Evolutionary conservation across 2,329 filamentous ascomycete species (phyloP).

Genomic region (Colletotrichum sp.): DNA sequence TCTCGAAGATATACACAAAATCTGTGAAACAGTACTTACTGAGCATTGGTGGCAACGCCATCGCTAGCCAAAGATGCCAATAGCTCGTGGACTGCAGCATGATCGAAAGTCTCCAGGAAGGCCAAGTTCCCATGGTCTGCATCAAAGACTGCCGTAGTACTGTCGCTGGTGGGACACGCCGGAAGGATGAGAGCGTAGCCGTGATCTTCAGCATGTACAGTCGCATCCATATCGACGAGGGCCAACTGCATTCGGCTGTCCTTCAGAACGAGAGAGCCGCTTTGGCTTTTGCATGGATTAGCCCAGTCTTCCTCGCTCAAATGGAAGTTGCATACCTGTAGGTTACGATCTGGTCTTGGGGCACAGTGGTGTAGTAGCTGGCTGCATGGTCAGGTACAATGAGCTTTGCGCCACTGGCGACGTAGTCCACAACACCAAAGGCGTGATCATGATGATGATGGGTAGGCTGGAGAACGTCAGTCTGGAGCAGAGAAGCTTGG

Average conservation of each 20-base stretch:
- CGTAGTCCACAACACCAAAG: not conserved
- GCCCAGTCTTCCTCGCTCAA: not conserved
- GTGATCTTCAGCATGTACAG: not conserved
- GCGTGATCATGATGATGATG: not conserved
- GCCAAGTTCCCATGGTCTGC: not conserved
- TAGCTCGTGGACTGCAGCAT: not conserved
- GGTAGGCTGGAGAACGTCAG: not conserved
- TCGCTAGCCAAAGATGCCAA: not conserved
- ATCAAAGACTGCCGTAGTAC: not conserved
- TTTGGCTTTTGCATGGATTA: not conserved
- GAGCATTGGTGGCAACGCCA: not conserved
- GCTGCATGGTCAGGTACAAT: not conserved
- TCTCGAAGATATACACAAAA: too few species aligned
- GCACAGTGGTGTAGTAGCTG: not conserved
- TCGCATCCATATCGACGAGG: not conserved
- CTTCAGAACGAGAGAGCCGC: not conserved
- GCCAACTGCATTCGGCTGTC: not conserved
- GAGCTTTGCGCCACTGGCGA: not conserved
- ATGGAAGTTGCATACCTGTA: not conserved
- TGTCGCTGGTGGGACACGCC: not conserved
- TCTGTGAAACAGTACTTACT: too few species aligned
- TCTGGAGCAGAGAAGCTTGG: not conserved
- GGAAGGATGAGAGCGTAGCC: not conserved
- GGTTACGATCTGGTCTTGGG: not conserved
- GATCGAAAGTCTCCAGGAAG: not conserved